Percentiles rank a stretch among this genome's conserved stretches.
These are phyloP conservation scores for Metarhizium brunneum DNA, from an alignment of 2,329 filamentous ascomycete genomes.

Conservation along the genomic window DNA sequence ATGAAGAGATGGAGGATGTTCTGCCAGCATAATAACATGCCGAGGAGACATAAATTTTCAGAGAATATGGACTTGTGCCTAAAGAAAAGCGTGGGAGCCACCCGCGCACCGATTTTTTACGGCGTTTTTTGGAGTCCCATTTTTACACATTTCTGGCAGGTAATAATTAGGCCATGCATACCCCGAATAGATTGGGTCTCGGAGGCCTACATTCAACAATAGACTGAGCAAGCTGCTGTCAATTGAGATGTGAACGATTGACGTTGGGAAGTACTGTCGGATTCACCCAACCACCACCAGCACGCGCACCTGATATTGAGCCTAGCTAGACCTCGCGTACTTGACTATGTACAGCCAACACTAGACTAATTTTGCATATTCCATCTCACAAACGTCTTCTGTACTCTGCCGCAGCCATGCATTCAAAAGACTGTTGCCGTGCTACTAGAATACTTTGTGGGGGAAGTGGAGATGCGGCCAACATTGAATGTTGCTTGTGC, in stretches of 20 bases:
- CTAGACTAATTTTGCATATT: no score
- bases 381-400: no score
- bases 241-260: not conserved
- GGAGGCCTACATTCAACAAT: constrained; percentile 1
- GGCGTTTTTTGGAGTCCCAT: not conserved
- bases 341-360: no score
- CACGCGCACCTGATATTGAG: not conserved
- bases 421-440: not conserved
- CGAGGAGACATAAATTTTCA: not conserved
- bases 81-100: not conserved
- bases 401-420: no score
- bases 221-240: not conserved
- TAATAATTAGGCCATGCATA: constrained; percentile 9
- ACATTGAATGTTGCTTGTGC: no score
- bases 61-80: not conserved
- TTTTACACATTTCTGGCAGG: not conserved
- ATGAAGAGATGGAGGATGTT: constrained; percentile 76
- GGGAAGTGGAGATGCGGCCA: not conserved
- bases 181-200: constrained; percentile 13
- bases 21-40: constrained; percentile 18
- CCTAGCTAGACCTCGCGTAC: no score
- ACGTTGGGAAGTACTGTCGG: not conserved
- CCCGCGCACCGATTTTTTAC: not conserved
- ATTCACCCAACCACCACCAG: not conserved
- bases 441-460: not conserved